phyloP scores from a whole-genome alignment of 1,284 basidiomycete species.

The Laetiporus sulphureus region DNA sequence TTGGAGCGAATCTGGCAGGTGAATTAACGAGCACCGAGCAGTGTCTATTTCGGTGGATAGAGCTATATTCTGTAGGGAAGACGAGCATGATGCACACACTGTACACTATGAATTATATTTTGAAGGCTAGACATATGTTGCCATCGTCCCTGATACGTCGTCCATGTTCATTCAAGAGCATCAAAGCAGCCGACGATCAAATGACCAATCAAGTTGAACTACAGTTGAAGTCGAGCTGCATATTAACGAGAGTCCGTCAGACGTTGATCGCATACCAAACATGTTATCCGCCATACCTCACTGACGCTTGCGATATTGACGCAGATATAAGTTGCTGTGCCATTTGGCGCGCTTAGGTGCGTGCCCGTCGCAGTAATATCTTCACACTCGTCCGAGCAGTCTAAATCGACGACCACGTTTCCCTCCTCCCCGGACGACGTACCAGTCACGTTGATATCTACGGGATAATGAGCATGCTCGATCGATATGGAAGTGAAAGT shows the following conservation, averaged over 20 bases:
- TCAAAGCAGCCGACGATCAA: too few species aligned
- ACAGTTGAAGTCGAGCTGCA: conserved; percentile 24
- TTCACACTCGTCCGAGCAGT: conserved; percentile 32
- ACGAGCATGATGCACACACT: too few species aligned
- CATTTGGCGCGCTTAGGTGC: conserved; percentile 21
- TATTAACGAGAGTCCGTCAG: not conserved
- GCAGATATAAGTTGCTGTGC: conserved; percentile 35
- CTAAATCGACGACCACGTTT: conserved; percentile 30
- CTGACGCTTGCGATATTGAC: conserved; percentile 30
- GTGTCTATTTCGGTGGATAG: too few species aligned
- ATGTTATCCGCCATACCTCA: conserved; percentile 15
- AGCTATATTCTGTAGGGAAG: too few species aligned
- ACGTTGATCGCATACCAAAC: not conserved
- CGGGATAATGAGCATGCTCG: not conserved
- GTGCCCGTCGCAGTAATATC: conserved; percentile 31
- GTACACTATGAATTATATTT: too few species aligned
- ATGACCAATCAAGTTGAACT: too few species aligned
- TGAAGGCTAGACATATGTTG: too few species aligned
- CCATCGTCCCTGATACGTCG: too few species aligned
- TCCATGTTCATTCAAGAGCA: too few species aligned
- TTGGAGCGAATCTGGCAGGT: too few species aligned
- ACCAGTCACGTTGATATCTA: conserved; percentile 31
- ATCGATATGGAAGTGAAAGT: too few species aligned
- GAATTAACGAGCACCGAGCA: too few species aligned
- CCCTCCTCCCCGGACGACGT: conserved; percentile 31